A percentile compares a stretch with the other conserved stretches of the same genome.
Evolutionary conservation across 441 rosid species (phyloP).

Genomic region (Gossypium trilobum): DNA sequence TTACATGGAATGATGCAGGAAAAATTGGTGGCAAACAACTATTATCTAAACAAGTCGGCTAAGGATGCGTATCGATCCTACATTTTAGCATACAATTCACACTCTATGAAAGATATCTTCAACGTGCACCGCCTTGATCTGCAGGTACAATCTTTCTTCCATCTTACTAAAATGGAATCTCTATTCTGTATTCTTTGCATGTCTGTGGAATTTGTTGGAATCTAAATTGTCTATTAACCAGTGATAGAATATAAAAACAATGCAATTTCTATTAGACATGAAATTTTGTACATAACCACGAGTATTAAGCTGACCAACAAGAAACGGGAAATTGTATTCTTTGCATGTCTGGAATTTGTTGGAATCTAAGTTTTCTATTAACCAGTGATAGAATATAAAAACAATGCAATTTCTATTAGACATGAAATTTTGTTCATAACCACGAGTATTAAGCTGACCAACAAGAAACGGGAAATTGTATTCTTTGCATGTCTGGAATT

Average conservation of each 20-base stretch:
- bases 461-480: background rate
- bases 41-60: conserved; percentile 70
- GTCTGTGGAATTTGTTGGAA: background rate
- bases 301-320: background rate
- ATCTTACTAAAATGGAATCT: background rate
- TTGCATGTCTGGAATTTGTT: background rate
- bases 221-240: background rate
- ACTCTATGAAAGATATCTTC: conserved; percentile 85
- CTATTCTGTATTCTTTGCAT: background rate
- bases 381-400: background rate
- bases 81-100: conserved; percentile 84
- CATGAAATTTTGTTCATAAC: background rate
- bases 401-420: background rate
- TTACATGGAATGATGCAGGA: conserved; percentile 44
- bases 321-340: background rate
- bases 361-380: background rate
- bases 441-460: background rate
- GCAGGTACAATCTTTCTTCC: conserved; percentile 42
- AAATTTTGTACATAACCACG: background rate
- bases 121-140: conserved; percentile 89
- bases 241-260: background rate
- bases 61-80: conserved; percentile 90
- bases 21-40: conserved; percentile 63
- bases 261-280: background rate
- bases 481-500: too few species aligned